phyloP scores from a whole-genome alignment of 352 stramenopile genomes.

The Globisporangium abappressorium region DNA sequence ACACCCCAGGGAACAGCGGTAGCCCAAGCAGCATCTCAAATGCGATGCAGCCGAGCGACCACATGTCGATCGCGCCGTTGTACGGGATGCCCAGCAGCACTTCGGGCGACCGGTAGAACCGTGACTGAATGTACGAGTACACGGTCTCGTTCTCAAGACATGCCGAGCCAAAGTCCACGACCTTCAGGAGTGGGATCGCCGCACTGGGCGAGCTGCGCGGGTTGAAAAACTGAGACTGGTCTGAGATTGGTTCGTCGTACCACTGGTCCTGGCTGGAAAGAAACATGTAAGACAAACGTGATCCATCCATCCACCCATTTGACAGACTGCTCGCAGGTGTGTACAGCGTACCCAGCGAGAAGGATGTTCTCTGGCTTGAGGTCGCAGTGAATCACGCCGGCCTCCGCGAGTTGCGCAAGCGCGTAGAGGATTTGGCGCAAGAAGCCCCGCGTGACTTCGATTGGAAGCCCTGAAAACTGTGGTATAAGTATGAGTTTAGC shows the following conservation, averaged over 20 bases:
- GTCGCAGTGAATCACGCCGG: constrained; percentile 97
- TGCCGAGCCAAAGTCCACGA: constrained; percentile 97
- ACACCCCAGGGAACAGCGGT: constrained; percentile 91
- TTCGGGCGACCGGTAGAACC: constrained; percentile 90
- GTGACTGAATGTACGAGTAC: constrained; percentile 96
- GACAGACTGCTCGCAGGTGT: constrained; percentile 10
- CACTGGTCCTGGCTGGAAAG: constrained; percentile 80
- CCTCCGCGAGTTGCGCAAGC: constrained; percentile 74
- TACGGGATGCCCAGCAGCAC: constrained; percentile 62
- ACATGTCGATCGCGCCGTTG: constrained; percentile 54
- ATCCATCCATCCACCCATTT: not conserved
- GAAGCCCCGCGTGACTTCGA: constrained; percentile 91
- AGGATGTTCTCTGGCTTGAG: constrained; percentile 97
- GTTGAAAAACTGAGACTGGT: not conserved
- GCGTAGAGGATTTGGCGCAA: constrained; percentile 90
- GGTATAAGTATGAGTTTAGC: not conserved
- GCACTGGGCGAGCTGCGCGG: not conserved
- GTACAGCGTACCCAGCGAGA: constrained; percentile 37
- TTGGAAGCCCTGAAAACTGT: constrained; percentile 74
- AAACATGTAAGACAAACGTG: not conserved
- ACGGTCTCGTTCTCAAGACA: constrained; percentile 79
- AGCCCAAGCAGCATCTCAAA: constrained; percentile 94
- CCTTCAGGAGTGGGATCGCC: constrained; percentile 58
- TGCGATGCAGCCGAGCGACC: constrained; percentile 61
- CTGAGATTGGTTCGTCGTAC: constrained; percentile 1